phyloP scores from a whole-genome alignment of 176 grass and related monocot genomes.

The Lolium multiflorum region DNA sequence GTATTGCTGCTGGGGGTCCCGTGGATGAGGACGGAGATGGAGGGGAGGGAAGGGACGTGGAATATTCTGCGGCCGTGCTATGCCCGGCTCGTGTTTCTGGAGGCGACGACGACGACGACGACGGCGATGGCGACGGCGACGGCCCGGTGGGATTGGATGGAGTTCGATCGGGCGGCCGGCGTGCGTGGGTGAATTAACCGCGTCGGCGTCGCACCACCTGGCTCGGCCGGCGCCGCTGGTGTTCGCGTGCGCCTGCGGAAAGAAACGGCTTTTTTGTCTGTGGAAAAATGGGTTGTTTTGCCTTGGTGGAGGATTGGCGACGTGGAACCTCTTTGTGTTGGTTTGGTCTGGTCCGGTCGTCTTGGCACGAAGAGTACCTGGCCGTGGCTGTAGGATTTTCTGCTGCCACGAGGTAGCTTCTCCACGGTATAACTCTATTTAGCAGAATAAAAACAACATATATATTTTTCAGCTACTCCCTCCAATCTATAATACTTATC shows the following conservation, averaged over 20 bases:
- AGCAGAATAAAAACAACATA: too few species aligned
- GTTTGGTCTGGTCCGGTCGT: neutral
- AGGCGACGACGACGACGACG: constrained; percentile 25
- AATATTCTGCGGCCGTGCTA: constrained; percentile 32
- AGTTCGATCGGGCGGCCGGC: constrained; percentile 33
- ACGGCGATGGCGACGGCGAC: neutral
- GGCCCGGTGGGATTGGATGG: constrained; percentile 20
- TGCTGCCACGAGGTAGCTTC: neutral
- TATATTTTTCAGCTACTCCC: too few species aligned
- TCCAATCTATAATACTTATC: too few species aligned
- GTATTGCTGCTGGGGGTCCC: constrained; percentile 6
- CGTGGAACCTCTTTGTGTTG: neutral
- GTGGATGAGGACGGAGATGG: neutral
- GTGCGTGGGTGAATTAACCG: neutral
- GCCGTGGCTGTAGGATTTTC: neutral
- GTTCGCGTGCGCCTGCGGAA: neutral
- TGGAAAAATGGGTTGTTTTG: neutral
- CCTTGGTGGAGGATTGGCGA: neutral
- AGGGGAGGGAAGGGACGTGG: neutral
- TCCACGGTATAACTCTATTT: too few species aligned
- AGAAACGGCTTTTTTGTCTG: neutral
- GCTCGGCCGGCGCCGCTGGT: constrained; percentile 23
- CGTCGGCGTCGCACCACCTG: constrained; percentile 37
- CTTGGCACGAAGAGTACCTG: neutral
- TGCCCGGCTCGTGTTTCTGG: constrained; percentile 9